Evolutionary conservation across 2,329 filamentous ascomycete genomes (phyloP), one percentile per base, ranked within the genome.

Genomic region (Madurella mycetomatis): DNA sequence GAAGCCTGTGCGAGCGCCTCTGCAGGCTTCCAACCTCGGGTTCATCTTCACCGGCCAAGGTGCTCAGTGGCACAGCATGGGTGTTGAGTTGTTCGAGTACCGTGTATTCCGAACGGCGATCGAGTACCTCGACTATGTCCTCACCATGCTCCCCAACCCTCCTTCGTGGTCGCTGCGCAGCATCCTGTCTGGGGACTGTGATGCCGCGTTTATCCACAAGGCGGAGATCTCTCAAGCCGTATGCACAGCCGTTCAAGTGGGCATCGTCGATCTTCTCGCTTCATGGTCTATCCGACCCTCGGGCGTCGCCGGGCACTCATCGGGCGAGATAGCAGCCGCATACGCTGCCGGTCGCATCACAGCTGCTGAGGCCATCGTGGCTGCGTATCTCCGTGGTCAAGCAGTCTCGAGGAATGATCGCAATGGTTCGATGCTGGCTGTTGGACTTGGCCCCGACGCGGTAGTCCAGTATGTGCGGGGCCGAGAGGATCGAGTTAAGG

Each of bases 281-380:
- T 57, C 61, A 1, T 64, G 66, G 44, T 65, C 67, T 0, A 57
- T 78, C 17, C 47, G 40, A 1, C 69, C 72, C 0, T 39, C 60
- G 4, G 68, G 65, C 0, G 71, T 74, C 0, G 66, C 73, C 5
- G 75, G 74, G 0, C 75, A 78, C 49, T 75, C 72, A 0, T 68
- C 65, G 1, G 75, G 75, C 1, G 75, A 77, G 56, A 74, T 77
- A 31, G 73, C 70, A 0, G 75, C 74, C 1, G 73, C 74, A 0
- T 76, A 76, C 46, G 72, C 73, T 0, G 65, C 69, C 0, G 71
- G 73, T 0, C 54, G 61, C 1, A 55, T 77, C 2, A 65, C 68
- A 0, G 61, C 66, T 1, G 54, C 66, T 12, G 68, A 70, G 7
- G 73, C 74, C 3, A 69, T 76, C 49, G 64, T 64, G 5, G 62